These are phyloP conservation scores for Malassezia equina DNA, from an alignment of 1,284 basidiomycete species.

Conservation along the genomic window DNA sequence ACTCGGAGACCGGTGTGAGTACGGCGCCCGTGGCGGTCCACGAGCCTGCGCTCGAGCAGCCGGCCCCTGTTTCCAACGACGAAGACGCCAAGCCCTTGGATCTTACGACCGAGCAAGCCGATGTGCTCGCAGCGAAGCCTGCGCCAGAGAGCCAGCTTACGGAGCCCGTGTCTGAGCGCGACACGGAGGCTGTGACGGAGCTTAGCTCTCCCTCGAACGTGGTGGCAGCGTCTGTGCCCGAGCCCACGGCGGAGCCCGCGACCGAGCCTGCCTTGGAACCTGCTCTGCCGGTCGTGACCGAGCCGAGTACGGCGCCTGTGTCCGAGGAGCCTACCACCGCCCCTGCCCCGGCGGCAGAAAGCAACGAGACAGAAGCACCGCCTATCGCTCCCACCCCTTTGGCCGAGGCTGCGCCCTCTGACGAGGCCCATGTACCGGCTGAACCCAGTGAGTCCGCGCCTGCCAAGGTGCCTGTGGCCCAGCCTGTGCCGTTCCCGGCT, in stretches of 20 bases:
- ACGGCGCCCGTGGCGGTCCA: no score
- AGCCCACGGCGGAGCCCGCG: neutral
- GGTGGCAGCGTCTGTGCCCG: neutral
- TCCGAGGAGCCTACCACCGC: neutral
- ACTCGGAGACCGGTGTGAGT: no score
- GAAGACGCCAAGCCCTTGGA: no score
- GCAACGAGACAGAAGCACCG: neutral
- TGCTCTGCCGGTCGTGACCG: neutral
- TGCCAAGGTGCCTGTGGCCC: neutral
- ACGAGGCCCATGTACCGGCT: neutral
- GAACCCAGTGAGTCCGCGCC: neutral
- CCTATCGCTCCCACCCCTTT: neutral
- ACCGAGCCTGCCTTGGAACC: neutral
- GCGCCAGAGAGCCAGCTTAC: neutral
- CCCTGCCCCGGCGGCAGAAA: neutral
- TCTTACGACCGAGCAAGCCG: neutral
- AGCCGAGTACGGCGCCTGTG: neutral
- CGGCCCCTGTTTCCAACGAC: neutral
- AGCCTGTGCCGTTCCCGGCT: neutral
- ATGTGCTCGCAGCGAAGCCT: neutral
- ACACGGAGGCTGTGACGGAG: no score
- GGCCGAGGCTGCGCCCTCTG: neutral
- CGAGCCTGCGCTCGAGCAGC: no score
- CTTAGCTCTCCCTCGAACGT: no score
- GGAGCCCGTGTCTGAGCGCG: neutral